A percentile compares a stretch with the other conserved stretches of the same genome.
phyloP scores from a whole-genome alignment of 1,139 yeast genomes.

The Saccharomycopsis crataegensis region DNA sequence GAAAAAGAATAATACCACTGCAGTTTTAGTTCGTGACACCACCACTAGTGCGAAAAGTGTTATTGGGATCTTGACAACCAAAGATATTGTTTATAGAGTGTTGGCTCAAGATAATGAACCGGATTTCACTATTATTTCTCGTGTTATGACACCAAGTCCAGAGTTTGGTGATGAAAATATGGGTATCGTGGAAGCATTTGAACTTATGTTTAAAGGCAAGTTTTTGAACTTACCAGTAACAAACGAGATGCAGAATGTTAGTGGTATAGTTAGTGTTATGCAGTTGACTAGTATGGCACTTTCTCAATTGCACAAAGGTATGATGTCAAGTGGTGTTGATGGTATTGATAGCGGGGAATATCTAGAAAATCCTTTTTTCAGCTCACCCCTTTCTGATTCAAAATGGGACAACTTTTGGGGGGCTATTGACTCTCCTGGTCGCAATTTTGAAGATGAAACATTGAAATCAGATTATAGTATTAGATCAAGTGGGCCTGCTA shows the following conservation, averaged over 20 bases:
- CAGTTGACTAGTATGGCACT: slow-evolving; percentile 34
- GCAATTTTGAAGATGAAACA: slow-evolving; percentile 22
- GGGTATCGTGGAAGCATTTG: slow-evolving; percentile 33
- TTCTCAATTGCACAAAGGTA: slow-evolving; percentile 26
- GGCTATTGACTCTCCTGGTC: slow-evolving; percentile 25
- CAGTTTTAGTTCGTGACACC: slow-evolving; percentile 31
- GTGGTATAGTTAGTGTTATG: slow-evolving; percentile 35
- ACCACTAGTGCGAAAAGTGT: slow-evolving; percentile 26
- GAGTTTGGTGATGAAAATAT: slow-evolving; percentile 32
- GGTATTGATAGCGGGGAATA: slow-evolving; percentile 23
- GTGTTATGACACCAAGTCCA: slow-evolving; percentile 36
- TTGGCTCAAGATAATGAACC: slow-evolving; percentile 31
- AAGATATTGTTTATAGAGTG: slow-evolving; percentile 35
- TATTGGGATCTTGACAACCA: slow-evolving; percentile 36
- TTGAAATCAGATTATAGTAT: slow-evolving; percentile 23
- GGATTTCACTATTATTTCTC: slow-evolving; percentile 29
- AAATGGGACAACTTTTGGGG: slow-evolving; percentile 35
- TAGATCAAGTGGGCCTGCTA: slow-evolving; percentile 19
- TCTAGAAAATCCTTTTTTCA: slow-evolving; percentile 20
- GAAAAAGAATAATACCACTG: slow-evolving; percentile 30
- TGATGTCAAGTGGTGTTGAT: slow-evolving; percentile 20
- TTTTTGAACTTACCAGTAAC: slow-evolving; percentile 34
- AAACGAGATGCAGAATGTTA: slow-evolving; percentile 26
- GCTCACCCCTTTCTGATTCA: slow-evolving; percentile 26
- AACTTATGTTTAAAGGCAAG: slow-evolving; percentile 37